Evolutionary conservation across 2,329 filamentous ascomycete genomes (phyloP), one percentile per base, ranked within the genome.

Genomic region (Annulohypoxylon truncatum): DNA sequence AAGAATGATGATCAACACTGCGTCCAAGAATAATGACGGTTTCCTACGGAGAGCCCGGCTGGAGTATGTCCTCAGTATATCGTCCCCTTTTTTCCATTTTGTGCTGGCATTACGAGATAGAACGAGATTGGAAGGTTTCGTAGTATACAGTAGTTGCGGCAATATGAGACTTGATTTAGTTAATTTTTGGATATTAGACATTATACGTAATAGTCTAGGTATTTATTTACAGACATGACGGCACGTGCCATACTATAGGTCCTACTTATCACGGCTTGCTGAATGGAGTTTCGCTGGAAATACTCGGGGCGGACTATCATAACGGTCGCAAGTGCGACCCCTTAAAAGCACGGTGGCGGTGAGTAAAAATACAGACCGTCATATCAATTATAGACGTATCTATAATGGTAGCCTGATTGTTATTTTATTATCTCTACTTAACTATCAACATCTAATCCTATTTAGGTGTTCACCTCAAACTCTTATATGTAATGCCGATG

Each of bases 111-210:
- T 63, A 66, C 61, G 64, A 71, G 33, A 66, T 71, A 71, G 64
- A 71, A 66, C 57, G 62, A 70, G 57, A 70, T 67, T 70, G 68
- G 59, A 67, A 69, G 63, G 58, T 59, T 68, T 71, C 66, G 66
- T 72, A 72, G 62, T 69, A 60, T 59, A 66, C 58, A 66, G 61
- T 56, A 61, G 50, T 66, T 50, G 47, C 42, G 60, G 68, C 68
- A 69, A 68, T 56, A 67, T 46, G 63, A 68, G 61, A 61, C 65
- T 65, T 29, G 47, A 52, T 57, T 62, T 59, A 64, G 26, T 55
- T 50, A n/a, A n/a, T n/a, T 61, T 56, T 53, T 52, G 15, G 44
- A 9, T 40, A 15, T 29, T 35, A 24, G 18, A 28, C 3, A 20
- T 29, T 47, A 40, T 44, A 31, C 20, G 26, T 7, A 12, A 12